These are phyloP conservation scores for Setaria viridis DNA, from an alignment of 202 grass and related monocot species.

Conservation along the genomic window DNA sequence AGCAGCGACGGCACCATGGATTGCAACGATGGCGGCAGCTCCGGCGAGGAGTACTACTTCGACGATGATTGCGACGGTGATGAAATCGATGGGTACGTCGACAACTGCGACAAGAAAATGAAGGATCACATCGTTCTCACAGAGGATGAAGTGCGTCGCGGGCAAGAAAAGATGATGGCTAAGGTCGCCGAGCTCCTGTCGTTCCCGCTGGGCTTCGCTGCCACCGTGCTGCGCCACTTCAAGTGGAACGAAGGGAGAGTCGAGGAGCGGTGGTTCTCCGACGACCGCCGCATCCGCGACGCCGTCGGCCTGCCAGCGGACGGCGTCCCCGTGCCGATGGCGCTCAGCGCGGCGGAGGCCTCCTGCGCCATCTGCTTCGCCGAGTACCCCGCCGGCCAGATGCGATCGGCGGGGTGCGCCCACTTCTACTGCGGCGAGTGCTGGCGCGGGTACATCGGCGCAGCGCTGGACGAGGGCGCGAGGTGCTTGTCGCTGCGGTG, in stretches of 20 bases:
- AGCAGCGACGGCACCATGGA: too few relatives aligned
- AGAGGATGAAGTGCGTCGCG: not conserved
- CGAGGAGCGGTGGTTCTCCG: slow-evolving; percentile 26
- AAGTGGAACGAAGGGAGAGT: not conserved
- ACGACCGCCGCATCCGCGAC: slow-evolving; percentile 1
- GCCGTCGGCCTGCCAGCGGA: not conserved
- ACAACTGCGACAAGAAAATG: fast-evolving
- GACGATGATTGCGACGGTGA: not conserved
- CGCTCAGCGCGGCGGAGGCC: not conserved
- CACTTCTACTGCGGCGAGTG: slow-evolving; percentile 7
- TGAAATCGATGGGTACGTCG: too few relatives aligned
- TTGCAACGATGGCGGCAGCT: too few relatives aligned
- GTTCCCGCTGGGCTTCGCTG: not conserved
- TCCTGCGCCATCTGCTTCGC: not conserved
- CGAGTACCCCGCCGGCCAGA: not conserved
- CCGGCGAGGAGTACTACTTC: not conserved
- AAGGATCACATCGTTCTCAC: not conserved
- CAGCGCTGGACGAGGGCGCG: slow-evolving; percentile 17
- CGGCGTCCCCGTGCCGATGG: not conserved
- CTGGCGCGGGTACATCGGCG: slow-evolving; percentile 13
- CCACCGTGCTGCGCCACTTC: not conserved
- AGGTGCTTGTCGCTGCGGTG: slow-evolving; percentile 37
- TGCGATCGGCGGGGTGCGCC: not conserved
- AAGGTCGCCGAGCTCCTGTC: slow-evolving; percentile 20
- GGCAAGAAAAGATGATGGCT: not conserved